Percentiles rank a stretch among this genome's conserved stretches.
These are phyloP conservation scores for Dryas alaskensis DNA, from an alignment of 306 rosid species.

Conservation along the genomic window DNA sequence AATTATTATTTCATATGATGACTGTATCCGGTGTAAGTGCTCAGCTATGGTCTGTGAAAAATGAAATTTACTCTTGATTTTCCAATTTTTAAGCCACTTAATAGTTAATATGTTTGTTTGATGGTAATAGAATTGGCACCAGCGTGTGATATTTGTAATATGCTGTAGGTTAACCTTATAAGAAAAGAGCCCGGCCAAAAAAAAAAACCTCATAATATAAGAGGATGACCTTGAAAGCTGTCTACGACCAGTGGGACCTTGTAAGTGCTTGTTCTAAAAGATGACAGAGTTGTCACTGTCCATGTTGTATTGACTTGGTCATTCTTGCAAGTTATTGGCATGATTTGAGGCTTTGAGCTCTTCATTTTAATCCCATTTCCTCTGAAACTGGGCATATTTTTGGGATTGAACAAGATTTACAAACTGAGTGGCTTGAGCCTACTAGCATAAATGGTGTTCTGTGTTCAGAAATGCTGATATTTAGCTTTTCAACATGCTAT, in stretches of 20 bases:
- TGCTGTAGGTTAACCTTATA: background rate
- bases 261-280: background rate
- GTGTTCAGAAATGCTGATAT: too few relatives aligned
- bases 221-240: background rate
- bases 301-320: background rate
- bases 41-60: background rate
- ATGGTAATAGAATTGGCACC: background rate
- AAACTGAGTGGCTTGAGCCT: too few relatives aligned
- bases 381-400: too few relatives aligned
- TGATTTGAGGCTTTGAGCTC: background rate
- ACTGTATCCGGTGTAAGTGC: background rate
- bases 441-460: too few relatives aligned
- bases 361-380: background rate
- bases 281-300: conserved; percentile 1
- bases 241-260: background rate
- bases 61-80: background rate
- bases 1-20: background rate
- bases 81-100: background rate
- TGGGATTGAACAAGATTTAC: too few relatives aligned
- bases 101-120: background rate
- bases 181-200: too few relatives aligned
- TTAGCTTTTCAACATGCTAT: too few relatives aligned
- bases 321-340: background rate
- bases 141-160: background rate
- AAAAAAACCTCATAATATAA: background rate